These are phyloP conservation scores for Ceriops zippeliana DNA, from an alignment of 345 rosid species.

Conservation along the genomic window DNA sequence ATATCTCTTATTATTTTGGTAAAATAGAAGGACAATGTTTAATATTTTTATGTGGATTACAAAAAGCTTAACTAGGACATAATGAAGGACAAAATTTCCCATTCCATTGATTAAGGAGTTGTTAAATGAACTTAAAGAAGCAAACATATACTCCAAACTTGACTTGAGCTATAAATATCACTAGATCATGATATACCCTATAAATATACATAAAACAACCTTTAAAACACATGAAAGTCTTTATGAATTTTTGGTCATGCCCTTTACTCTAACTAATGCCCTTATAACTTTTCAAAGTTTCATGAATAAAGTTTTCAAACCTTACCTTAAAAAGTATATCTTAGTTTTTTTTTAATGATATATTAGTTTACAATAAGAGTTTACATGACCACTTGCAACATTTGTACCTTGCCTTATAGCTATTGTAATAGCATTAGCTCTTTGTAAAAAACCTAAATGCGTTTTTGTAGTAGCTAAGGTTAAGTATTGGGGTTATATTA, in stretches of 20 bases:
- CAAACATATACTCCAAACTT: neutral
- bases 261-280: neutral
- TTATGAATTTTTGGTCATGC: neutral
- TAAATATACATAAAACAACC: neutral
- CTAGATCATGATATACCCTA: neutral
- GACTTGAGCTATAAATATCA: neutral
- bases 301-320: neutral
- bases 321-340: neutral
- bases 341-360: neutral
- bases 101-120: neutral
- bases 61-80: neutral
- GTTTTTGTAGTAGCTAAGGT: neutral
- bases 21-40: neutral
- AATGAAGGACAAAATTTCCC: neutral
- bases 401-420: neutral
- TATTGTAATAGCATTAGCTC: neutral
- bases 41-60: neutral
- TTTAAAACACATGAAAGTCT: neutral
- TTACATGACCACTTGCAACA: neutral
- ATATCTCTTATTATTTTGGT: too few relatives aligned
- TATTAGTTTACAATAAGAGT: neutral
- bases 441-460: neutral
- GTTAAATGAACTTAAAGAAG: neutral
- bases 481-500: neutral
- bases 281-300: neutral